A percentile compares a stretch with the other conserved stretches of the same genome.
Evolutionary conservation across 352 stramenopile species (phyloP).

Genomic region (Pythium aristosporum): DNA sequence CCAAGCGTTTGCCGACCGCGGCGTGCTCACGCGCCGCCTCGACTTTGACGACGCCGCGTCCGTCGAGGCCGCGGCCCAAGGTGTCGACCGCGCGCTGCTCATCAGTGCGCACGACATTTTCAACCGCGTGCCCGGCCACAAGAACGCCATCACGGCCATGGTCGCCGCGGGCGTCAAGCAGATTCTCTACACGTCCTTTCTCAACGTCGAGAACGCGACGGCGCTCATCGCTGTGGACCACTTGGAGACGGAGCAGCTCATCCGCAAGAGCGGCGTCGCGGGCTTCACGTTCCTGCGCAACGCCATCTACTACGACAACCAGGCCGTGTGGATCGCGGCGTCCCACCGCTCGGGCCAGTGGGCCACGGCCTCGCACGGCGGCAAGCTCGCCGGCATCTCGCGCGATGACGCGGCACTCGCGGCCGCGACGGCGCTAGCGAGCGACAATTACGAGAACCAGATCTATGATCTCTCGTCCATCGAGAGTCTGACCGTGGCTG

Average conservation of each 20-base stretch:
- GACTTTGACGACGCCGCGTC: conserved; percentile 19
- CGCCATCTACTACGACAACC: conserved; percentile 25
- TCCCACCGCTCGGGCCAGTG: conserved; percentile 9
- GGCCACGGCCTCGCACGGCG: conserved; percentile 2
- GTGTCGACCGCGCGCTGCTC: conserved; percentile 24
- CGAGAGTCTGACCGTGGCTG: not conserved
- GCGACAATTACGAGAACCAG: conserved; percentile 12
- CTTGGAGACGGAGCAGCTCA: conserved; percentile 13
- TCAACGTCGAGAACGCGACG: conserved; percentile 15
- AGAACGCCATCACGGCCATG: conserved; percentile 9
- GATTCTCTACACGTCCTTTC: conserved; percentile 27
- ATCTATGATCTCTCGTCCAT: conserved; percentile 14
- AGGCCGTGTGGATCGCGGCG: not conserved
- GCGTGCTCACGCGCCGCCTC: conserved; percentile 13
- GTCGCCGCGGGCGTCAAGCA: conserved; percentile 22
- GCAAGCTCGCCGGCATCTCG: conserved; percentile 3
- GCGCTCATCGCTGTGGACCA: conserved; percentile 4
- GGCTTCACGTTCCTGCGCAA: conserved; percentile 28
- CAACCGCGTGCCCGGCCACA: not conserved
- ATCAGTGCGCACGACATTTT: conserved; percentile 20
- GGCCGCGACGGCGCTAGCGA: conserved; percentile 8
- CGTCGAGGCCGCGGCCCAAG: conserved; percentile 17
- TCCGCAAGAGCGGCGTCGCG: conserved; percentile 16
- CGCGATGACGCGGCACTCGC: conserved; percentile 10
- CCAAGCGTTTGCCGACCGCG: conserved; percentile 5